These are phyloP conservation scores for Eucalyptus globulus DNA, from an alignment of 345 rosid species.

Conservation along the genomic window DNA sequence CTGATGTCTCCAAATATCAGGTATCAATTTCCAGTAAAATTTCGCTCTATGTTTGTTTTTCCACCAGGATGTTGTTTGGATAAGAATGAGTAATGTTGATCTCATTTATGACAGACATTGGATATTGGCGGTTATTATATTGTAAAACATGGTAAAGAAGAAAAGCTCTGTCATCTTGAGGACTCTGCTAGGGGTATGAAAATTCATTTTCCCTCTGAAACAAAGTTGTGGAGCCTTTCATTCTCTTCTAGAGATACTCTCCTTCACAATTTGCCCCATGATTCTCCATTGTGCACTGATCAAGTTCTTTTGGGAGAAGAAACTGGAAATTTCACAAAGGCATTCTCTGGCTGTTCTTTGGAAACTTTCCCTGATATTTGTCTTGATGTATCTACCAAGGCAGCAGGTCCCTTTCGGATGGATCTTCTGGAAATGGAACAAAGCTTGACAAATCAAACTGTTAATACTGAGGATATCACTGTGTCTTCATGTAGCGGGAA, in stretches of 20 bases:
- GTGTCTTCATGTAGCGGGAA: constrained; percentile 3
- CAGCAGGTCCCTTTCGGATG: constrained; percentile 12
- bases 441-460: constrained; percentile 7
- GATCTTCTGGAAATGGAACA: constrained; percentile 23
- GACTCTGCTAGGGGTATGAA: constrained; percentile 14
- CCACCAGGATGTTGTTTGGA: neutral
- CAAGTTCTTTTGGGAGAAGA: constrained; percentile 4
- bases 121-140: constrained; percentile 69
- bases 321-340: neutral
- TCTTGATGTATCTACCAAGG: constrained; percentile 34
- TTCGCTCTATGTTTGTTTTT: neutral
- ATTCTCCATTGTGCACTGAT: constrained; percentile 9
- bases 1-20: constrained; percentile 27
- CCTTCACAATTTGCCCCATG: constrained; percentile 6
- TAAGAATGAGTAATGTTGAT: neutral
- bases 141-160: constrained; percentile 36
- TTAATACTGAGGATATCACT: constrained; percentile 6
- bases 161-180: constrained; percentile 29
- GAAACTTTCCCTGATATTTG: constrained; percentile 33
- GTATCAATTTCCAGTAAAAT: constrained; percentile 5
- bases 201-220: constrained; percentile 24
- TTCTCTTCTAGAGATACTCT: constrained; percentile 28
- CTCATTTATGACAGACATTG: constrained; percentile 27
- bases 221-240: constrained; percentile 38
- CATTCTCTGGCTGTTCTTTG: neutral